These are phyloP conservation scores for Herpetomonas samuelpessoai DNA, from an alignment of 208 protist species.

Conservation along the genomic window DNA sequence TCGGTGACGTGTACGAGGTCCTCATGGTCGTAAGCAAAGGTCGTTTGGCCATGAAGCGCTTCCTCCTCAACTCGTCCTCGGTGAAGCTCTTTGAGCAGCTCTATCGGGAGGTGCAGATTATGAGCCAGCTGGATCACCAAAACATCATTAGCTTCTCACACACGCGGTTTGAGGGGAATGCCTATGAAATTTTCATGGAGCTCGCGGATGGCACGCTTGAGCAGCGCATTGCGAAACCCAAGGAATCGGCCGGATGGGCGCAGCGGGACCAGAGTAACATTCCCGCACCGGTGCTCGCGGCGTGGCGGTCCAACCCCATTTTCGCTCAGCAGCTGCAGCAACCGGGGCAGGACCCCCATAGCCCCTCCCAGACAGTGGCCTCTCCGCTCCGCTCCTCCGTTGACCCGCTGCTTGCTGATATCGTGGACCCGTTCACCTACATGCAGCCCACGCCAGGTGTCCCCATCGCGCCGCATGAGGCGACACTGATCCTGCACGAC, in stretches of 20 bases:
- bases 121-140: constrained; percentile 67
- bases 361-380: not conserved
- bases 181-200: constrained; percentile 84
- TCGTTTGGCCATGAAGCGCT: constrained; percentile 79
- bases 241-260: not conserved
- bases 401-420: not conserved
- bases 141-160: constrained; percentile 81
- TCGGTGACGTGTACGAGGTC: constrained; percentile 81
- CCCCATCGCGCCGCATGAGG: constrained; percentile 29
- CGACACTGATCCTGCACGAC: constrained; percentile 69
- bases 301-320: not conserved
- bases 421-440: not conserved
- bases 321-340: not conserved
- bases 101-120: constrained; percentile 71
- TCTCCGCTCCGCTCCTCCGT: not conserved
- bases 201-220: constrained; percentile 57
- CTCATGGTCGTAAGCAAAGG: constrained; percentile 59
- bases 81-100: constrained; percentile 55
- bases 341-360: not conserved
- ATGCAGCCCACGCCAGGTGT: not conserved
- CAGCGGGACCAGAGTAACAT: not conserved
- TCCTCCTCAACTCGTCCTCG: constrained; percentile 61
- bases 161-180: constrained; percentile 54
- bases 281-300: not conserved
- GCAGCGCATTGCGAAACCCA: not conserved